Base-by-base conservation (phyloP, 768 basidiomycete species). In the Agrocybe praecox region DNA sequence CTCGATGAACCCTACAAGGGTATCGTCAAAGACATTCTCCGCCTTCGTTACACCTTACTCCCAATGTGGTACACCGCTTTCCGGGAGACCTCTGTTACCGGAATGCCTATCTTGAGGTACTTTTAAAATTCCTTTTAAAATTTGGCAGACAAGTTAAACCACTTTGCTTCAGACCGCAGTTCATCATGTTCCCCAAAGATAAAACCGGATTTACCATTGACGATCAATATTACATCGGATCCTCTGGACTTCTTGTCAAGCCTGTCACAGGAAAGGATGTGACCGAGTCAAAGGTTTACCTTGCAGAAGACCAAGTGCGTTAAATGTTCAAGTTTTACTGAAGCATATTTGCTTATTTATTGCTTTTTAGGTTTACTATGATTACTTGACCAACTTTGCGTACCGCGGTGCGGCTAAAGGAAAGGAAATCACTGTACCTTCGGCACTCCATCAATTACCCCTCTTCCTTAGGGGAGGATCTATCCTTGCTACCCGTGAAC, bases 1-100 rank as follows among this genome's bases (percentile, higher is more conserved):
- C 82, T 90, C 48, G 92, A 94, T 11, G 88, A 97, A 63, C 95
- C 96, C 2, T 89, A 92, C 78, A 92, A 91, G 76, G 79, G 84
- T 33, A 89, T 94, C 49, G 73, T 98, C 44, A 85, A 88, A 34
- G 87, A 92, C 60, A 81, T 88, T 50, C 75, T 99, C 47, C 83
- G 88, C 22, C 74, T 98, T 54, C 77, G 97, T 45, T 98, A 99
- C 72, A 79, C 82, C 36, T 81, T 98, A 75, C 75, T 99, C 23
- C 93, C 94, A 0, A 80, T 96, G 15, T 98, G 96, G 96, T 99
- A 99, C 71, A 98, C 92, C n/a, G 92, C 92, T 2, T 98, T 98
- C 85, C 82, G 87, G 43, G 92, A 98, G 69, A 86, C 93, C 7
- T 90, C 87, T 59, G 78, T 88, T 11, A 87, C 81, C 6, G 96